These are phyloP conservation scores for Mycocentrospora acerina DNA, from an alignment of 2,329 filamentous ascomycete genomes.

Conservation along the genomic window DNA sequence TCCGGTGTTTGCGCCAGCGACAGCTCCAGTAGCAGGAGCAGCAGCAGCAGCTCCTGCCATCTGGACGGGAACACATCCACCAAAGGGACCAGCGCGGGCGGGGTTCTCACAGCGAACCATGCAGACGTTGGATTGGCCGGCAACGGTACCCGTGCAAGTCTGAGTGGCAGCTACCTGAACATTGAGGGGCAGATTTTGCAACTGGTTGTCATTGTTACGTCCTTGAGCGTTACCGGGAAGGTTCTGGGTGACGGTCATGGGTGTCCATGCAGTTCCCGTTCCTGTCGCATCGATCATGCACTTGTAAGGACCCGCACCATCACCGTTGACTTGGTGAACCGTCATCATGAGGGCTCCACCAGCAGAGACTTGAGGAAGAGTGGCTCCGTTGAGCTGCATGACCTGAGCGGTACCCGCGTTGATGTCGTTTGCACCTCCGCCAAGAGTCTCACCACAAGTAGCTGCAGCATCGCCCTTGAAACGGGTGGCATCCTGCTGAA, in stretches of 20 bases:
- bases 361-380: slow-evolving; percentile 59
- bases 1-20: slow-evolving; percentile 1
- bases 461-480: slow-evolving; percentile 58
- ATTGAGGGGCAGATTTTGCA: slow-evolving; percentile 51
- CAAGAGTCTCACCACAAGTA: slow-evolving; percentile 61
- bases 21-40: slow-evolving; percentile 8
- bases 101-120: slow-evolving; percentile 65
- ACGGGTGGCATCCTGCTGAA: slow-evolving; percentile 65
- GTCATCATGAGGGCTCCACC: slow-evolving; percentile 64
- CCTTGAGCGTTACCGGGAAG: slow-evolving; percentile 55
- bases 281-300: slow-evolving; percentile 66
- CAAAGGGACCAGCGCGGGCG: slow-evolving; percentile 63
- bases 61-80: slow-evolving; percentile 61
- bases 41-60: slow-evolving; percentile 34
- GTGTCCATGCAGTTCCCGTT: slow-evolving; percentile 55
- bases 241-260: slow-evolving; percentile 58
- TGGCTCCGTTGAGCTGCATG: slow-evolving; percentile 58
- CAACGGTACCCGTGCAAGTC: slow-evolving; percentile 61
- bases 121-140: slow-evolving; percentile 61
- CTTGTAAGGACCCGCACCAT: slow-evolving; percentile 66
- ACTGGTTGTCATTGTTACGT: slow-evolving; percentile 38
- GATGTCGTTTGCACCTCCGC: slow-evolving; percentile 57
- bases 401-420: slow-evolving; percentile 59
- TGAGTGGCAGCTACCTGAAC: slow-evolving; percentile 58
- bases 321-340: slow-evolving; percentile 67